These are phyloP conservation scores for Trichoderma atrobrunneum DNA, from an alignment of 2,329 filamentous ascomycete species.

Conservation along the genomic window DNA sequence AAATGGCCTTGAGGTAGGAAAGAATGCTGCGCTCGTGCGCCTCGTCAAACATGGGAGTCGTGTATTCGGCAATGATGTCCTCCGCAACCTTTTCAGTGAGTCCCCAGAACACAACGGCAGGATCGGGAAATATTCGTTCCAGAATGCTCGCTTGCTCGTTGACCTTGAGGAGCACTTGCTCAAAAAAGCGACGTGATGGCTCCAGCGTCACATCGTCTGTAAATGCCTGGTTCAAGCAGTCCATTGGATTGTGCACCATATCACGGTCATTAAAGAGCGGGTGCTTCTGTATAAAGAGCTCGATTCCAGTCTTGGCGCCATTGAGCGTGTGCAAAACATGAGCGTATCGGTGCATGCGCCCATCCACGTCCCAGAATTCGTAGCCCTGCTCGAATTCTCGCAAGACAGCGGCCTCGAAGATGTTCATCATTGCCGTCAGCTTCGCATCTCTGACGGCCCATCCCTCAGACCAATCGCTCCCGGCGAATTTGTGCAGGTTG, in stretches of 20 bases:
- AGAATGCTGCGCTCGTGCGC: slow-evolving; percentile 71
- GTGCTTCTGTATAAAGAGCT: slow-evolving; percentile 86
- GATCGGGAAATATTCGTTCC: slow-evolving; percentile 74
- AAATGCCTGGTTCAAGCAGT: slow-evolving; percentile 71
- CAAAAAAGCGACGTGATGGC: slow-evolving; percentile 79
- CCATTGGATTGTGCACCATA: slow-evolving; percentile 65
- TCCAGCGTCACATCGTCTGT: slow-evolving; percentile 71
- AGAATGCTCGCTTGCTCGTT: slow-evolving; percentile 82
- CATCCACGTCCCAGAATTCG: slow-evolving; percentile 82
- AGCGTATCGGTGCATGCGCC: slow-evolving; percentile 84
- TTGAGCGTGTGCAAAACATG: slow-evolving; percentile 80
- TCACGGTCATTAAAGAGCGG: slow-evolving; percentile 74
- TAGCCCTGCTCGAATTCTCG: slow-evolving; percentile 93
- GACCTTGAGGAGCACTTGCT: slow-evolving; percentile 67
- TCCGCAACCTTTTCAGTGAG: slow-evolving; percentile 82
- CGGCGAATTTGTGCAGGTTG: slow-evolving; percentile 74
- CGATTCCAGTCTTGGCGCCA: slow-evolving; percentile 72
- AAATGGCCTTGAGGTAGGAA: slow-evolving; percentile 80
- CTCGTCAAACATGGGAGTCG: slow-evolving; percentile 83
- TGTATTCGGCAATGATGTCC: slow-evolving; percentile 81
- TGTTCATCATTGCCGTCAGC: slow-evolving; percentile 68
- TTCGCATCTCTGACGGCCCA: slow-evolving; percentile 69
- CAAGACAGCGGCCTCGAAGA: slow-evolving; percentile 88
- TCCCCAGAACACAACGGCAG: slow-evolving; percentile 67
- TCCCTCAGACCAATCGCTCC: slow-evolving; percentile 76